Conservation (phyloP, 768 basidiomycete genomes). For the Psilocybe cubensis region DNA sequence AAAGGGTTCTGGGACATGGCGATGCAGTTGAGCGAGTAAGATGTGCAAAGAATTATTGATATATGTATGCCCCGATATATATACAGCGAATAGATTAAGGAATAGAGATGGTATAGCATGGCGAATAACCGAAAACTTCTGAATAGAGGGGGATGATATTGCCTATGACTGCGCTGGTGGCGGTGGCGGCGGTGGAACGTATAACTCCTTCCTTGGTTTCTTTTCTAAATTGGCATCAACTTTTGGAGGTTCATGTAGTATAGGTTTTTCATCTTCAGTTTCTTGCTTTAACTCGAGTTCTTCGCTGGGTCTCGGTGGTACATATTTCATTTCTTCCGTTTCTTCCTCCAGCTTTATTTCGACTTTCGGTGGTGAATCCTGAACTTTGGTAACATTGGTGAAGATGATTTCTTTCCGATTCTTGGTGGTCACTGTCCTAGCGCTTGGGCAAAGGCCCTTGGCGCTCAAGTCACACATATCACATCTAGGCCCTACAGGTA, state of each 20-base stretch:
- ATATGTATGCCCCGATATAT: slow-evolving; percentile 4
- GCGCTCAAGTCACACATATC: slow-evolving; percentile 61
- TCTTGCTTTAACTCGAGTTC: too few relatives aligned
- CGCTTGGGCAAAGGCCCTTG: slow-evolving; percentile 70
- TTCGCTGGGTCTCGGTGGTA: background rate
- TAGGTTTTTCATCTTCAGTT: too few relatives aligned
- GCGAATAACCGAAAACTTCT: background rate
- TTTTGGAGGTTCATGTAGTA: too few relatives aligned
- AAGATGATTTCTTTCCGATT: slow-evolving; percentile 30
- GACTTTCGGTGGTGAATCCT: slow-evolving; percentile 31
- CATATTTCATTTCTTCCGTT: slow-evolving; percentile 15
- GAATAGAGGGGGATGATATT: background rate
- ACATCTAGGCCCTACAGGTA: slow-evolving; percentile 68
- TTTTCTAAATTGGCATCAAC: too few relatives aligned
- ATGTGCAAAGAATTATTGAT: background rate
- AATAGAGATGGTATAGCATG: background rate
- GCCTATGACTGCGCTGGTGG: too few relatives aligned
- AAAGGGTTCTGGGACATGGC: slow-evolving; percentile 85
- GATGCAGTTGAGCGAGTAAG: slow-evolving; percentile 30
- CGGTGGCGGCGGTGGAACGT: too few relatives aligned
- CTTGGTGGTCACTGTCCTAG: slow-evolving; percentile 28
- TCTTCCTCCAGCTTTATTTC: slow-evolving; percentile 37
- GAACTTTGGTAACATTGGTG: slow-evolving; percentile 5
- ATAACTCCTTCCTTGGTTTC: too few relatives aligned
- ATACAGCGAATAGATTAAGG: slow-evolving; percentile 1